Evolutionary conservation across 2,329 filamentous ascomycete species (phyloP), one percentile per base, ranked within the genome.

Genomic region (Biscogniauxia sp.): DNA sequence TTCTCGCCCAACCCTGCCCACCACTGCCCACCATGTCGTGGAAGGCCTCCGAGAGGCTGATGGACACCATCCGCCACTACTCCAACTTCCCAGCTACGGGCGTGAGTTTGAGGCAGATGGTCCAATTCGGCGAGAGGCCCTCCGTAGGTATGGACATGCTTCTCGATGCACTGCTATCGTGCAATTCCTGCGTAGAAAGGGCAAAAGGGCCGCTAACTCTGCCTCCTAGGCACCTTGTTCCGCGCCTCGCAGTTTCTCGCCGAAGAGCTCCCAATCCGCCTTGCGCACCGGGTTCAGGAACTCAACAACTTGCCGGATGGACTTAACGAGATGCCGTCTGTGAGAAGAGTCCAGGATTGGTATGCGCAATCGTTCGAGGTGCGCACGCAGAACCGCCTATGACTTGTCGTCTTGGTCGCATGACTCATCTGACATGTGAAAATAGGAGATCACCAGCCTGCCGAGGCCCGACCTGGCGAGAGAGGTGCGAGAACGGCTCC

Each of bases 341-440:
- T 99, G 68, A 88, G 89, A 75, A 92, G 89, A 72, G 95, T 99
- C 68, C 90, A 93, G 75, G 93, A 98, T 73, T 99, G 95, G 95
- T 99, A 99, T 77, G 95, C 94, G 66, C 95, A 99, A 80, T 99
- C 95, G 56, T 99, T 99, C 73, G 95, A 99, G 87, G 93, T 97
- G 85, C 70, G 84, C 56, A 56, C 52, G 50, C 60, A 53, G 57
- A 61, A 55, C 55, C 56, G 57, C 61, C 61, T 54, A 55, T 50
- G 53, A 55, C 20, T 54, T 45, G 26, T 59, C 54, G 61, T 57
- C 59, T 52, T 60, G 25, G 56, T 62, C 61, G 67, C 50, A 72
- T 71, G 70, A 74, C 70, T 76, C 69, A 73, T 63, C 64, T 73
- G 57, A 73, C 69, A 70, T 67, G 65, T 66, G 66, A 68, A 53